These are phyloP conservation scores for Colletotrichum tamarilloi DNA, from an alignment of 2,329 filamentous ascomycete genomes.

Conservation along the genomic window DNA sequence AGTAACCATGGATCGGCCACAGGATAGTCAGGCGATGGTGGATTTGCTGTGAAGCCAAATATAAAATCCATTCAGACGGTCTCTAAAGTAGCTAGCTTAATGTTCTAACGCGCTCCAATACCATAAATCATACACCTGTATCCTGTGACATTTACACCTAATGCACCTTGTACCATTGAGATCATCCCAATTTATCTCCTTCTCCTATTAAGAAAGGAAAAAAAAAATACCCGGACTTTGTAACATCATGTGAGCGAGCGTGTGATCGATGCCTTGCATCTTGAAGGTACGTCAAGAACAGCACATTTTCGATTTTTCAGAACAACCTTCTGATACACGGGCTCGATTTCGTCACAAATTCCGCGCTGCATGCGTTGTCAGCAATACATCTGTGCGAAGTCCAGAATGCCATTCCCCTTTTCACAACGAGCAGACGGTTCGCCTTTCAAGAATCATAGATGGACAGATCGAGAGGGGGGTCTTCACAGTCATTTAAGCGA, in stretches of 20 bases:
- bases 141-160: no score
- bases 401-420: neutral
- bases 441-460: neutral
- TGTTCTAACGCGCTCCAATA: no score
- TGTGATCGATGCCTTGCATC: neutral
- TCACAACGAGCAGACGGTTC: neutral
- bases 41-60: no score
- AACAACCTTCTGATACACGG: neutral
- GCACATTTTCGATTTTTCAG: neutral
- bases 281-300: neutral
- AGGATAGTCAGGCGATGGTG: no score
- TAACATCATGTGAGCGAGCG: neutral
- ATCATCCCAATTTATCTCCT: no score
- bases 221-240: neutral
- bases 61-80: no score
- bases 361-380: neutral
- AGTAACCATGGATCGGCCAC: no score
- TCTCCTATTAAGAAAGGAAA: no score
- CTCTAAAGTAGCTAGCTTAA: no score
- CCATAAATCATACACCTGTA: no score
- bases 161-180: no score
- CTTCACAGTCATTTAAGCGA: neutral
- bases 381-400: neutral
- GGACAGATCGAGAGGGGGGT: neutral
- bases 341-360: neutral